These are phyloP conservation scores for Penicillium herquei DNA, from an alignment of 495 filamentous ascomycete genomes.

Conservation along the genomic window DNA sequence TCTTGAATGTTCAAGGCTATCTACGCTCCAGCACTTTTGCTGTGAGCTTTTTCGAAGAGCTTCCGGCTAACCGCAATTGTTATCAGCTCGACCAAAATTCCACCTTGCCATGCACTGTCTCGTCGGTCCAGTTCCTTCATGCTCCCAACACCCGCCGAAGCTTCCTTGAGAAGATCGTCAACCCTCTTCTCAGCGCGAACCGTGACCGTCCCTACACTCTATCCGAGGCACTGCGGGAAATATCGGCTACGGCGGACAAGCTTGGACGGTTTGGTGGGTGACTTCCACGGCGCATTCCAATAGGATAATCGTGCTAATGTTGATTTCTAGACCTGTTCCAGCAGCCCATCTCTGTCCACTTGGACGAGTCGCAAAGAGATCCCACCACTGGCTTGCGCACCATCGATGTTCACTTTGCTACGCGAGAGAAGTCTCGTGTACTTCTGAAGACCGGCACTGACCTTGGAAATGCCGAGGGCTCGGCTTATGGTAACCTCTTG, in stretches of 20 bases:
- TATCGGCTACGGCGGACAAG: conserved; percentile 66
- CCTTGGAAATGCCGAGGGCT: conserved; percentile 85
- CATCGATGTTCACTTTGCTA: conserved; percentile 72
- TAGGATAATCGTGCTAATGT: conserved; percentile 13
- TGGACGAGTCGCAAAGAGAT: conserved; percentile 67
- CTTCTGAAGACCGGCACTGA: conserved; percentile 90
- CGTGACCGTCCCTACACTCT: conserved; percentile 69
- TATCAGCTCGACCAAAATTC: conserved; percentile 73
- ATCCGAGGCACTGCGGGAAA: conserved; percentile 67
- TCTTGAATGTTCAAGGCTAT: neutral
- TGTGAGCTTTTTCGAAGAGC: conserved; percentile 5
- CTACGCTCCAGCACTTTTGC: neutral
- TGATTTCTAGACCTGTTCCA: conserved; percentile 73
- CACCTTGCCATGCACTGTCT: conserved; percentile 77
- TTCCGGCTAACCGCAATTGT: conserved; percentile 16
- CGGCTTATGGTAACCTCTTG: conserved; percentile 78
- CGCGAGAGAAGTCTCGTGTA: conserved; percentile 74
- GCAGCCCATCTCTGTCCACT: conserved; percentile 71
- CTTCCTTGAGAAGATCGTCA: conserved; percentile 78
- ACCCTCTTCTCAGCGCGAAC: conserved; percentile 70
- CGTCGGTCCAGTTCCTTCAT: conserved; percentile 74
- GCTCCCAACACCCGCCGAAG: conserved; percentile 71
- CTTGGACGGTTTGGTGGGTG: conserved; percentile 74
- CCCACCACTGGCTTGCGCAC: conserved; percentile 60
- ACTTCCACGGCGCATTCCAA: neutral